Conservation (phyloP, 2,329 filamentous ascomycete species). For the Fusarium transvaalense region DNA sequence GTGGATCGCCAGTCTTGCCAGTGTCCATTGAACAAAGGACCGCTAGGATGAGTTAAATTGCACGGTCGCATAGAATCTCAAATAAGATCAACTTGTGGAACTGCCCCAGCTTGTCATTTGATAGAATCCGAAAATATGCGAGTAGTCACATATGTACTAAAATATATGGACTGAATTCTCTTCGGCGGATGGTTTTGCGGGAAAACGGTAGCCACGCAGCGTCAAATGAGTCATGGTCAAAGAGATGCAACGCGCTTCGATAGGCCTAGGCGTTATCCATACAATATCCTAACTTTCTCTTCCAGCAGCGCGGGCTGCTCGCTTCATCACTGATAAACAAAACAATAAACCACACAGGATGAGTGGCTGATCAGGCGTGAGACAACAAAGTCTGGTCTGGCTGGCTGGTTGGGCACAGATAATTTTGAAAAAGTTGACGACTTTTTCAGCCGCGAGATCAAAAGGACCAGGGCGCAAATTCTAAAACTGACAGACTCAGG, state of each 20-base stretch:
- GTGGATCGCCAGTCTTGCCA: slow-evolving; percentile 8
- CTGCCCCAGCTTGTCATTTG: slow-evolving; percentile 40
- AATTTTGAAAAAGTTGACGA: slow-evolving; percentile 15
- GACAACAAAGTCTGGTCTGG: slow-evolving; percentile 7
- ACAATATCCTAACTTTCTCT: background rate
- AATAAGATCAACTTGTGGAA: slow-evolving; percentile 43
- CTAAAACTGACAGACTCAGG: slow-evolving; percentile 31
- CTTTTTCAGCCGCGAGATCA: slow-evolving; percentile 38
- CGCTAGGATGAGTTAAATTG: slow-evolving; percentile 28
- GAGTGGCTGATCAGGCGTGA: slow-evolving; percentile 18
- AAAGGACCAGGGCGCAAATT: slow-evolving; percentile 33
- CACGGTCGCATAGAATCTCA: slow-evolving; percentile 36
- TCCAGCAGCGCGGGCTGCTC: slow-evolving; percentile 6
- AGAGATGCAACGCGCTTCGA: slow-evolving; percentile 12
- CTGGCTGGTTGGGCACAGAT: slow-evolving; percentile 8
- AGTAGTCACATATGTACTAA: slow-evolving; percentile 5
- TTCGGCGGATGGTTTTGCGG: background rate
- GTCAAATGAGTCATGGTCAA: slow-evolving; percentile 9
- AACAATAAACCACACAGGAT: background rate
- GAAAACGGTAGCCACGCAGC: slow-evolving; percentile 10
- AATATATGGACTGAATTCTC: background rate
- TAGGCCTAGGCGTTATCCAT: slow-evolving; percentile 8
- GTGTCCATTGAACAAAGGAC: slow-evolving; percentile 10
- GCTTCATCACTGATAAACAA: slow-evolving; percentile 11
- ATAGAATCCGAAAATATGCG: slow-evolving; percentile 31